These are phyloP conservation scores for Pharnaceum exiguum DNA, from an alignment of 148 eudicot species.

Conservation along the genomic window DNA sequence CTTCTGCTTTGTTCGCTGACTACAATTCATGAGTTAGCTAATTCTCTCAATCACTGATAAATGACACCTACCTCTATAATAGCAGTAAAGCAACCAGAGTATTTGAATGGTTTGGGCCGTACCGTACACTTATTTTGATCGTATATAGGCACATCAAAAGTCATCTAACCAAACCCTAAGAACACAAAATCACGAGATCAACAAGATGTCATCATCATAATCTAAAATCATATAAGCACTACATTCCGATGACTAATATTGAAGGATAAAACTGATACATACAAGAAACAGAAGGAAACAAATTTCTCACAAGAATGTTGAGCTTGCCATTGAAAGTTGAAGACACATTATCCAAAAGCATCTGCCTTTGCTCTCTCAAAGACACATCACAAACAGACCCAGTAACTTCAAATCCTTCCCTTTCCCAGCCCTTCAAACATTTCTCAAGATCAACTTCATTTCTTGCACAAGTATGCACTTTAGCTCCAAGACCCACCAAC, in stretches of 20 bases:
- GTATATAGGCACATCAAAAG: not conserved
- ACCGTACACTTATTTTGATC: not conserved
- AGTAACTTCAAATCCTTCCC: constrained; percentile 39
- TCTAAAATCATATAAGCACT: not conserved
- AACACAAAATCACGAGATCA: not conserved
- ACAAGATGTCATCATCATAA: not conserved
- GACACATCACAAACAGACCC: constrained; percentile 72
- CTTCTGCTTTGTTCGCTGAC: no score
- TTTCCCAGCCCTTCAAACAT: constrained; percentile 49
- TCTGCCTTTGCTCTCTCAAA: constrained; percentile 35
- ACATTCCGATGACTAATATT: not conserved
- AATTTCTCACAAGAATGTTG: constrained; percentile 46
- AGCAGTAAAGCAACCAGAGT: no score
- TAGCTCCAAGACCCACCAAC: constrained; percentile 61
- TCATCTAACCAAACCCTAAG: not conserved
- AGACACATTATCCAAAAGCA: constrained; percentile 36
- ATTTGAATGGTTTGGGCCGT: no score
- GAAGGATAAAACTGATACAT: not conserved
- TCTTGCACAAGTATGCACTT: constrained; percentile 64
- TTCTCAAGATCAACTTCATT: constrained; percentile 35
- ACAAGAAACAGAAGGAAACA: not conserved
- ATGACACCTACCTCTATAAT: no score
- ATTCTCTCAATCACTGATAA: no score
- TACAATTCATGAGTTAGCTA: no score
- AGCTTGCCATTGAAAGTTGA: constrained; percentile 54